Evolutionary conservation across 805 yeast species (phyloP).

Genomic region (Suhomyces sp.): DNA sequence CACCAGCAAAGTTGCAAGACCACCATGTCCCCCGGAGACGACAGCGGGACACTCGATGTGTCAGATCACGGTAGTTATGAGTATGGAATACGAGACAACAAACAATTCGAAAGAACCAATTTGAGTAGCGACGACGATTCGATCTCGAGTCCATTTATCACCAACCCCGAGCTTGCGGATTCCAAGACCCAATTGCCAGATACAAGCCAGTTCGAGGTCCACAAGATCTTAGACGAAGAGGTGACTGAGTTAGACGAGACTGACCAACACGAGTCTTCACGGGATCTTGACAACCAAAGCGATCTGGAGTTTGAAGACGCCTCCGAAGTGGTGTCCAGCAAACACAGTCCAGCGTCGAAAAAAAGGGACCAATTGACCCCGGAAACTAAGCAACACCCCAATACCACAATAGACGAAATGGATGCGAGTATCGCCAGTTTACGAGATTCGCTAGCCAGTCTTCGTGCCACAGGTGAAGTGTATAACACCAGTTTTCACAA

Average conservation of each 20-base stretch:
- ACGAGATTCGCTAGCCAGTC: slow-evolving; percentile 11
- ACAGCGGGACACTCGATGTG: slow-evolving; percentile 3
- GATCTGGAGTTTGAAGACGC: slow-evolving; percentile 6
- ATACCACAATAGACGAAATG: slow-evolving; percentile 8
- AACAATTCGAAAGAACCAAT: too few relatives aligned
- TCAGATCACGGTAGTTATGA: slow-evolving; percentile 2
- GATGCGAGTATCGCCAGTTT: slow-evolving; percentile 15
- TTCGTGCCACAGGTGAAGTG: slow-evolving; percentile 2
- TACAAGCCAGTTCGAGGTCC: neutral
- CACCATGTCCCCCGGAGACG: slow-evolving; percentile 4
- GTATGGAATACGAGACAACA: slow-evolving; percentile 2
- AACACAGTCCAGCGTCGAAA: slow-evolving; percentile 1
- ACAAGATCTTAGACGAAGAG: slow-evolving; percentile 1
- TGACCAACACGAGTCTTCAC: neutral
- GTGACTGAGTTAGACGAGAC: too few relatives aligned
- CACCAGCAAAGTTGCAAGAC: too few relatives aligned
- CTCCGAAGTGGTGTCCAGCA: slow-evolving; percentile 2
- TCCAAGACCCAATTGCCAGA: slow-evolving; percentile 1
- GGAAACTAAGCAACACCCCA: neutral
- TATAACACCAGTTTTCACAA: slow-evolving; percentile 6
- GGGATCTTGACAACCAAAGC: neutral
- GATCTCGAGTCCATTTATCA: slow-evolving; percentile 12
- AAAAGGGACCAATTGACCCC: neutral
- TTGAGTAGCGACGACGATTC: neutral
- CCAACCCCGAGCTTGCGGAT: slow-evolving; percentile 9